Base-by-base conservation (phyloP, 2,329 filamentous ascomycete species). In the Neoarthrinium moseri region DNA sequence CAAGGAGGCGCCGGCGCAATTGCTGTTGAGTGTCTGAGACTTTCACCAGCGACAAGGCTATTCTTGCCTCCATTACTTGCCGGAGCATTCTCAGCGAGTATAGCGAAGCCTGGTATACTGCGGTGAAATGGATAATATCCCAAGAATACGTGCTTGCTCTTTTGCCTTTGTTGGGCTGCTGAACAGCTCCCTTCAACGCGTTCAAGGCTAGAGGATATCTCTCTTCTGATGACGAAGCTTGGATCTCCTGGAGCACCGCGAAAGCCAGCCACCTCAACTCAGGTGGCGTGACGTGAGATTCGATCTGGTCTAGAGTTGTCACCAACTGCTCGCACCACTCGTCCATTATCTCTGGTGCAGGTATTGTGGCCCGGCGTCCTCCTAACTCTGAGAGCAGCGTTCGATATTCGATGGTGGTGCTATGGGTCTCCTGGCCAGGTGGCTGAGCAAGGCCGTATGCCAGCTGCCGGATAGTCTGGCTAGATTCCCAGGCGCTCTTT, bases 51-150 rank as follows among this genome's bases (percentile, higher is more conserved):
- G 27, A 27, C 17, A 49, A 22, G 10, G 38, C 29, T 4, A 39
- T 29, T 18, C 34, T 18, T 12, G 46, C 40, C 12, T 43, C 66
- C 3, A 77, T 51, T 4, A 82, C 59, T 56, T 83, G 80, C 48
- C 66, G 65, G 17, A 77, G 58, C 50, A 81, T 77, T 34, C 81
- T 73, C 1, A 87, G 57, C 1, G 83, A 86, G 56, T 87, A 87
- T 5, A 81, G 62, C 1, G 74, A 70, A 4, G 78, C 79, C 44
- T 85, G 79, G 0, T 82, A 62, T 51, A 85, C 80, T 1, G 83
- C 82, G 7, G 73, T 61, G 38, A 86, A 70, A 55, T 89, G 85
- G 34, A 86, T 63, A 15, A 76, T 66, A 8, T 75, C 68, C 86
- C 84, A 88, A 2, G 70, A 65, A 53, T 61, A 38, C 56, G 52